A percentile compares a stretch with the other conserved stretches of the same genome.
These are phyloP conservation scores for Sclerotinia borealis DNA, from an alignment of 2,329 filamentous ascomycete species.

Conservation along the genomic window DNA sequence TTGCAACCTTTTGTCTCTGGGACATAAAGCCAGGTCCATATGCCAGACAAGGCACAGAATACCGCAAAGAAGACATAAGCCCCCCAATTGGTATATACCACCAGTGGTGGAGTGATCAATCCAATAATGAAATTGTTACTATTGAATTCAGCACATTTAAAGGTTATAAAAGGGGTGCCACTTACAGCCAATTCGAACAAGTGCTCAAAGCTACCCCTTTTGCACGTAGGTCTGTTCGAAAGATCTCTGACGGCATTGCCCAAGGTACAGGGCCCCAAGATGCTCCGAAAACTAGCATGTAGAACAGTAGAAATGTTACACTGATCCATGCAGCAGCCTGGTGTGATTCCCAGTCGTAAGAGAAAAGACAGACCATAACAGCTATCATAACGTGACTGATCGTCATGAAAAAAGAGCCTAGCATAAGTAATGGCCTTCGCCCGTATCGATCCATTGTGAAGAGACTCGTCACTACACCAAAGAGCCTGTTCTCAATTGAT, in stretches of 20 bases:
- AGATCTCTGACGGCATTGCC: conserved; percentile 51
- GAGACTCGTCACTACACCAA: conserved; percentile 41
- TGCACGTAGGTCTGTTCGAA: conserved; percentile 50
- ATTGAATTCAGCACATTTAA: not conserved
- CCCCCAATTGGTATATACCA: conserved; percentile 50
- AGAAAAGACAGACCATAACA: conserved; percentile 47
- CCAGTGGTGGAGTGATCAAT: conserved; percentile 57
- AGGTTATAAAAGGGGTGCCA: not conserved
- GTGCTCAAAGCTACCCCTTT: conserved; percentile 61
- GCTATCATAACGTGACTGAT: conserved; percentile 46
- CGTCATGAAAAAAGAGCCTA: conserved; percentile 40
- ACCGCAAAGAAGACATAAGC: conserved; percentile 50
- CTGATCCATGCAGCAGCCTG: conserved; percentile 46
- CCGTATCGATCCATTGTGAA: conserved; percentile 44
- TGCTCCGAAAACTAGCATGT: conserved; percentile 53
- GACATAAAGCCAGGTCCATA: conserved; percentile 47
- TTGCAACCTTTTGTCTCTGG: conserved; percentile 44
- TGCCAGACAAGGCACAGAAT: conserved; percentile 41
- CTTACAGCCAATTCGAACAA: conserved; percentile 52
- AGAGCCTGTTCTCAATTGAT: conserved; percentile 24
- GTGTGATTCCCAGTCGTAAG: conserved; percentile 44
- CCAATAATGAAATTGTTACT: conserved; percentile 28
- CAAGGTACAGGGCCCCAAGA: conserved; percentile 26
- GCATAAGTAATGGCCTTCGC: conserved; percentile 40
- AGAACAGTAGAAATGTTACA: conserved; percentile 52